Base-by-base conservation (phyloP, 1,139 yeast species). In the Chernovozyma aurita region DNA sequence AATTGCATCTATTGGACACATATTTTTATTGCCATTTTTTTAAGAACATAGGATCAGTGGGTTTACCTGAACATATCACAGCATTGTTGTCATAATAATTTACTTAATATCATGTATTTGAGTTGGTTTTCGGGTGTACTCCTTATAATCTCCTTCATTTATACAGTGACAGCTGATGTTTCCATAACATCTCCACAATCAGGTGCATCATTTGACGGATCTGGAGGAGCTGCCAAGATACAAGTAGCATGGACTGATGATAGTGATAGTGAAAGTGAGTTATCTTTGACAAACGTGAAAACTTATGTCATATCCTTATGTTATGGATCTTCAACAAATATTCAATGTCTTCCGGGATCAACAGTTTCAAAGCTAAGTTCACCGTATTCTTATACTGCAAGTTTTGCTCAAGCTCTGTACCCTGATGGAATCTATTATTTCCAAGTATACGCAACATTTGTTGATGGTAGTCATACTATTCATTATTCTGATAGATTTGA, bases 401-500 rank as follows among this genome's bases (percentile, higher is more conserved):
- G 53, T 1, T 55, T 82, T 35, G 63, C 64, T 5, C 57, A 74
- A 1, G 42, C 65, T 14, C 51, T 50, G 12, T 83, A 76, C 26
- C 75, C 76, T 4, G 62, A 71, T 52, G 97, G 97, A 18, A 63
- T 62, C 41, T 88, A 73, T 57, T 87, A 63, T 55, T 61, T 88
- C 46, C 96, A 88, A 60, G 55, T 88, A 28, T 76, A 69, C 46
- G 57, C 74, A 9, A 42, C 50, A 8, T 70, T 62, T 40, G 36
- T 49, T 2, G 57, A 55, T n/a, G 82, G 80, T 13, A 15, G 31
- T 12, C 59, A 59, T 48, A 69, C 90, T n/a, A 80, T 77, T 47
- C 85, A 81, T 51, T 88, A 88, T 58, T 59, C 94, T 1, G 69
- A 73, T 26, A 68, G 95, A 50, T 84, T 88, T 60, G 45, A 57